Evolutionary conservation across 257 asterid genomes (phyloP), one percentile per base, ranked within the genome.

Genomic region (Verbena officinalis): DNA sequence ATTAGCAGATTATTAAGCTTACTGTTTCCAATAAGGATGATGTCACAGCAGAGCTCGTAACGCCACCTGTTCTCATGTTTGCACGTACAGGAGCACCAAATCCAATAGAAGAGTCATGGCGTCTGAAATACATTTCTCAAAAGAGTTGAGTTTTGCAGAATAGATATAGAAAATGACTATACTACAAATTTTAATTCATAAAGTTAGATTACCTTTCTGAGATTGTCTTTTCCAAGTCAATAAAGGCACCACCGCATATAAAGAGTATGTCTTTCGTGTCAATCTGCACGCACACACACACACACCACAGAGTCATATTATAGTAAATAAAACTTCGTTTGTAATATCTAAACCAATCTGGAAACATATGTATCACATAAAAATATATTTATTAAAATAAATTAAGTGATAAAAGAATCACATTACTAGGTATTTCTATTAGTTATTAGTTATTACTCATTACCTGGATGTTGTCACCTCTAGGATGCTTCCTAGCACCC

Each of bases 401-500:
- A 27, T 27, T 27, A 27, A 27, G 33, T 27, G 33, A 27, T 27
- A 27, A 27, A 27, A 27, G 33, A 27, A 27, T 2, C 5, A 27
- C 33, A 2, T 49, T n/a, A n/a, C n/a, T n/a, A n/a, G n/a, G 57
- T 44, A 73, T 62, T 10, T 7, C 46, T 3, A 40, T 27, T 9
- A 40, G 27, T 15, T 14, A 17, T 62, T n/a, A n/a, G n/a, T n/a
- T n/a, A n/a, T n/a, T n/a, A n/a, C n/a, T n/a, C n/a, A n/a, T n/a
- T 67, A 94, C 99, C 97, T 90, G 99, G 75, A 94, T 90, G 78
- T 94, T 88, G 77, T 94, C 99, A 44, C 99, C 99, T 79, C 99
- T 85, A 63, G 99, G 99, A 76, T 94, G 99, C 84, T 94, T 94
- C 72, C 99, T 81, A 62, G 99, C 97, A 3, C 99, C 99, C 74